These are phyloP conservation scores for Cylindrotheca closterium DNA, from an alignment of 108 stramenopile genomes.

Conservation along the genomic window DNA sequence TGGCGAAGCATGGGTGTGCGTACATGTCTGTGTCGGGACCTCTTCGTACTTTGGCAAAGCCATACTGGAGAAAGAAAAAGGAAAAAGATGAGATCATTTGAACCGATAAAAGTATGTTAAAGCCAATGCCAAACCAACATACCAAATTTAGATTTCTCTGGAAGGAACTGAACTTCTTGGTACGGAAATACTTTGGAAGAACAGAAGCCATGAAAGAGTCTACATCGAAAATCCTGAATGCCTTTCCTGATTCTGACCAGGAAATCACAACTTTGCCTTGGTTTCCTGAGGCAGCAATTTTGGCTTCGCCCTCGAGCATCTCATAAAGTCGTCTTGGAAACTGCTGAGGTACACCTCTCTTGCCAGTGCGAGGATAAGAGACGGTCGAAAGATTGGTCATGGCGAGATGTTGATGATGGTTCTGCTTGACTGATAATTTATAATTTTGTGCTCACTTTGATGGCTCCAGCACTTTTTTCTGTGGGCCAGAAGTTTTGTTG, in stretches of 20 bases:
- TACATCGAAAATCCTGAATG: constrained; percentile 78
- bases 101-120: too few relatives aligned
- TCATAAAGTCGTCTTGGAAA: constrained; percentile 80
- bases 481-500: neutral
- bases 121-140: too few relatives aligned
- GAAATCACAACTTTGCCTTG: constrained; percentile 35
- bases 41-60: constrained; percentile 77
- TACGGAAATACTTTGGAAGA: constrained; percentile 88
- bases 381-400: constrained; percentile 29
- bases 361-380: constrained; percentile 74
- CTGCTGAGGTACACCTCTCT: constrained; percentile 86
- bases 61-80: constrained; percentile 56
- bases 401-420: neutral
- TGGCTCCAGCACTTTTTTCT: constrained; percentile 6
- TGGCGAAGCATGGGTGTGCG: constrained; percentile 64
- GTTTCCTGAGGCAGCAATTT: constrained; percentile 12
- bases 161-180: constrained; percentile 89
- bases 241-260: constrained; percentile 79
- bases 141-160: constrained; percentile 91
- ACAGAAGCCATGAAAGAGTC: constrained; percentile 62
- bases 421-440: neutral
- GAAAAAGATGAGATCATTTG: neutral
- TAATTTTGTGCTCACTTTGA: neutral
- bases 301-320: constrained; percentile 72
- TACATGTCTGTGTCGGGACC: constrained; percentile 79